Evolutionary conservation across 345 rosid species (phyloP), one percentile per base, ranked within the genome.

Genomic region (Brassica juncea): DNA sequence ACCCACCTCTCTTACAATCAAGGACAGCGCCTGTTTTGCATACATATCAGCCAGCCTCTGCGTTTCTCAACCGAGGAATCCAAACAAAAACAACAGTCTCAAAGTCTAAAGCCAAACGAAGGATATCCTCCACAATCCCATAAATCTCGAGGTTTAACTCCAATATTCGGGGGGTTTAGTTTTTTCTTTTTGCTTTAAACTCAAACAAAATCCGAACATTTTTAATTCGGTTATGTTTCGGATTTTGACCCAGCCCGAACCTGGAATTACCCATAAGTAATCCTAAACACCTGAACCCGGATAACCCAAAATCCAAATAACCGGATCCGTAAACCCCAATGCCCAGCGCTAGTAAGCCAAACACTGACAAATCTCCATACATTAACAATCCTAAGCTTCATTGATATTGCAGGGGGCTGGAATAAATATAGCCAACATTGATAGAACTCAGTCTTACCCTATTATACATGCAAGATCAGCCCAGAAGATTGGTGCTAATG

Each of bases 401-500:
- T 4, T 31, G 69, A 6, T 32, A 65, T n/a, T 71, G 16, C 84
- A 93, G 97, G 98, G 98, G 11, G 90, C 70, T 71, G 90, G 82
- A 74, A 91, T 89, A 85, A 87, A 87, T 76, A 85, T 91, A 27
- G 88, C 93, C 11, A 73, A 73, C 42, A 86, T 91, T 2, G 37
- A 83, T 21, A 81, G 78, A 14, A 28, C 84, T 1, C 85, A 95
- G 0, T 79, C 81, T 60, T 42, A 86, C 68, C 86, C 88, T 6
- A 10, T 93, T 27, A 84, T 84, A 80, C 64, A 90, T 75, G 92
- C 78, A n/a, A 79, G 82, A 79, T 84, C 85, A 34, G 97, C 97
- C 73, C 86, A 77, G 80, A 81, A 62, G 35, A 37, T 34, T 6
- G 74, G 62, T 70, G 88, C 64, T 2, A 21, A 78, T 8, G 91